Evolutionary conservation across 1,139 yeast species (phyloP), one percentile per base, ranked within the genome.

Genomic region (Diutina ranongensis): DNA sequence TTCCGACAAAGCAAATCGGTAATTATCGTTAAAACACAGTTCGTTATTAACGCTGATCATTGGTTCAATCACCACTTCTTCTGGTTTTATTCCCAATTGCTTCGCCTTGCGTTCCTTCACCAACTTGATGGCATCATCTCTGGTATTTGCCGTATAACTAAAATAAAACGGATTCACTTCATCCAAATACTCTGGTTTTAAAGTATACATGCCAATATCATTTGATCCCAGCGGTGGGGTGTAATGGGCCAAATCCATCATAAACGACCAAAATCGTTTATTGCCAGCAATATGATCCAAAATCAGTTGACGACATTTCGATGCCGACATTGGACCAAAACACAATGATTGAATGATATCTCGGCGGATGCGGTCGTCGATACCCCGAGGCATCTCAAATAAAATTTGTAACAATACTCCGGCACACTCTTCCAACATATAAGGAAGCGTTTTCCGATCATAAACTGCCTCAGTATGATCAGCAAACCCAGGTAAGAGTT

Each of bases 281-380:
- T 86, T 94, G 12, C 75, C 67, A 0, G 78, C 67, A 20, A 88
- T 68, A 53, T 80, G 84, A 47, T 88, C 97, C 0, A 96, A 94
- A 10, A 89, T 72, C 20, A 71, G 74, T 4, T 76, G 65, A 50
- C 82, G 73, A 25, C 92, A 64, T 47, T 85, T 85, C 3, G 94
- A 76, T 57, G 80, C 88, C 19, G 80, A 71, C 67, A 80, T 66
- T 1, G 85, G 80, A 25, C 80, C 80, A 63, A 86, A 86, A 48
- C 94, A 80, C 21, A 92, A 66, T 15, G 80, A 74, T 56, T 92
- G 97, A 25, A 87, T 71, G 19, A 92, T 77, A 55, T 89, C 97
- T 45, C 74, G 72, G 47, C 66, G 68, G 38, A 87, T 73, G 48
- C 81, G 69, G 10, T 64, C 61, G 47, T 74, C 74, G 19, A 70